Conservation (phyloP, 2,329 filamentous ascomycete species). For the Scedosporium apiospermum region DNA sequence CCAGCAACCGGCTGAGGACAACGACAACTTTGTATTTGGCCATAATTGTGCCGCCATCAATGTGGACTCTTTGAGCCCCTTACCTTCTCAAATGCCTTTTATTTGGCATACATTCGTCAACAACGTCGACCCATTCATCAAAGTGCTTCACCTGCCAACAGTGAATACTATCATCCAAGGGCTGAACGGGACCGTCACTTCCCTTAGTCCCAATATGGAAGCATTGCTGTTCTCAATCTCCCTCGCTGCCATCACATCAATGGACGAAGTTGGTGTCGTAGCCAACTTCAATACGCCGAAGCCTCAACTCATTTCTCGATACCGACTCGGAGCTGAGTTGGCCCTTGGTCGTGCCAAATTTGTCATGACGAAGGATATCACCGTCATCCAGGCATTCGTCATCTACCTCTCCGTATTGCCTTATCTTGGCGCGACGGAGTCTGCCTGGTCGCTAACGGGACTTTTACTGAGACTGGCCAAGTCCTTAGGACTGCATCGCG, state of each 20-base stretch:
- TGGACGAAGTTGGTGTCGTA: slow-evolving; percentile 13
- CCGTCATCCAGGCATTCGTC: slow-evolving; percentile 9
- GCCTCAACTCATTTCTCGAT: background rate
- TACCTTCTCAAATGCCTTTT: slow-evolving; percentile 19
- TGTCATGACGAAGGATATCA: background rate
- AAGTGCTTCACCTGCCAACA: slow-evolving; percentile 16
- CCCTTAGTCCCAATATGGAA: slow-evolving; percentile 9
- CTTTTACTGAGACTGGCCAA: background rate
- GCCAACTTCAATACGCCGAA: background rate
- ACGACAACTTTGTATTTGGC: background rate
- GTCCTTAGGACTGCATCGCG: background rate
- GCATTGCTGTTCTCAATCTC: slow-evolving; percentile 18
- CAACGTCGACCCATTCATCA: slow-evolving; percentile 21
- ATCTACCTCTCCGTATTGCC: background rate
- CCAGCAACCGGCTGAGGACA: background rate
- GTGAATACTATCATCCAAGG: slow-evolving; percentile 12
- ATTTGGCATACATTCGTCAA: slow-evolving; percentile 19
- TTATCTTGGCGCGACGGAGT: background rate
- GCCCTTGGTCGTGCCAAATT: background rate
- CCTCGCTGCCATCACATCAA: slow-evolving; percentile 16
- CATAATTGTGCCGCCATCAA: background rate
- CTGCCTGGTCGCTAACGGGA: background rate
- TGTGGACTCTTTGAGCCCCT: slow-evolving; percentile 6
- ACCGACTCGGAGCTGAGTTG: background rate
- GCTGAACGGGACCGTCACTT: slow-evolving; percentile 1